Evolutionary conservation across 164 flowering plant species (phyloP).

Genomic region (Sextonia rubra): DNA sequence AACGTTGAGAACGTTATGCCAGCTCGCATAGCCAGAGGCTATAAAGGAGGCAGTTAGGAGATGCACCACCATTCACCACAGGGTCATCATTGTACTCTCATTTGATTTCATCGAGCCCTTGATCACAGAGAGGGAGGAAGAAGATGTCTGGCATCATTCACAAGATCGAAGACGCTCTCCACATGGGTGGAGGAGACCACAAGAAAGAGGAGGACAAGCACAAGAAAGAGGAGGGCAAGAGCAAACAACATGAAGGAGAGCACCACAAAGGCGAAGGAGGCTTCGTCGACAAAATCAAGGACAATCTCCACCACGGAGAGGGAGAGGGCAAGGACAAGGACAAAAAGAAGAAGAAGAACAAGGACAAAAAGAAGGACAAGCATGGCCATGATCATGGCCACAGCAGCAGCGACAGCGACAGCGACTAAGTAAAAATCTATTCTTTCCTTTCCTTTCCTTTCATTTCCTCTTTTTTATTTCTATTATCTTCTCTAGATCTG

Average conservation of each 20-base stretch:
- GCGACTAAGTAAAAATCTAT: conserved; percentile 23
- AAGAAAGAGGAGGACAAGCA: conserved; percentile 17
- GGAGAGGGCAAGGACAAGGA: background rate
- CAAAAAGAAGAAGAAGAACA: conserved; percentile 4
- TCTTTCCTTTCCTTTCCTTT: no score
- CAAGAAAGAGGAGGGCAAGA: conserved; percentile 15
- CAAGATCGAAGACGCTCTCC: conserved; percentile 56
- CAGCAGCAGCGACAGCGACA: conserved; percentile 53
- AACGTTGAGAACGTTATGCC: no score
- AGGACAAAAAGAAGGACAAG: background rate
- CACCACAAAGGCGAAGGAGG: conserved; percentile 21
- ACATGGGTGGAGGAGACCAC: conserved; percentile 41
- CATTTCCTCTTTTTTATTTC: no score
- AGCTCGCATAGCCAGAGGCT: no score
- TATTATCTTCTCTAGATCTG: no score
- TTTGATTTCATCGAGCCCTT: no score
- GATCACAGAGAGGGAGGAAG: background rate
- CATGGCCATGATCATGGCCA: background rate
- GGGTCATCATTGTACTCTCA: no score
- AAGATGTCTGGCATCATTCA: conserved; percentile 52
- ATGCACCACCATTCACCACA: no score
- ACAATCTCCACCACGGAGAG: conserved; percentile 28
- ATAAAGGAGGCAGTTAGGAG: no score
- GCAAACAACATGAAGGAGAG: conserved; percentile 16
- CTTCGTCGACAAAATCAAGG: conserved; percentile 22